phyloP scores from a whole-genome alignment of 2,329 filamentous ascomycete genomes.

The Cladosporium velox region DNA sequence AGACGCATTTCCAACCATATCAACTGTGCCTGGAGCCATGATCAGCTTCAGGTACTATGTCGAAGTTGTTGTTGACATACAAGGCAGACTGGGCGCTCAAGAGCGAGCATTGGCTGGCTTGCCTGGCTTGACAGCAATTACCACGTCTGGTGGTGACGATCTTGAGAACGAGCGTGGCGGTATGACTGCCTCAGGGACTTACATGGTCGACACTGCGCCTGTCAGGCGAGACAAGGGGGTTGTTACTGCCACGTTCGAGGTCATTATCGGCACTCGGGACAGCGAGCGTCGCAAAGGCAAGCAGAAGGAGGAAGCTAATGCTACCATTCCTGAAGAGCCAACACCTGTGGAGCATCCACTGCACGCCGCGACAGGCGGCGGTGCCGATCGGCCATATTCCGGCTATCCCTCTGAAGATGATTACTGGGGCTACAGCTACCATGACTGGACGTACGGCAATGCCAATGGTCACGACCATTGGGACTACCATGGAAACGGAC shows the following conservation, averaged over 20 bases:
- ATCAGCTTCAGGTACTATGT: conserved; percentile 94
- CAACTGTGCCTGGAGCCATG: conserved; percentile 85
- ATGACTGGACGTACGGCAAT: conserved; percentile 23
- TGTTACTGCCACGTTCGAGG: conserved; percentile 82
- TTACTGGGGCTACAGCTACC: conserved; percentile 27
- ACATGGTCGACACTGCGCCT: conserved; percentile 83
- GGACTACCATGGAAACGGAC: conserved; percentile 24
- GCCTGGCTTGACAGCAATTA: conserved; percentile 30
- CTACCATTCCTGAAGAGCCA: neutral
- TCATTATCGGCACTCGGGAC: conserved; percentile 83
- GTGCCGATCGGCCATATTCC: neutral
- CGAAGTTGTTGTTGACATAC: conserved; percentile 89
- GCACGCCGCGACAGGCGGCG: neutral
- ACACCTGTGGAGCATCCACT: neutral
- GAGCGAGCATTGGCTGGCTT: conserved; percentile 52
- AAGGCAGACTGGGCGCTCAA: conserved; percentile 78
- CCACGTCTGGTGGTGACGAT: conserved; percentile 20
- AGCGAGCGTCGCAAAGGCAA: conserved; percentile 60
- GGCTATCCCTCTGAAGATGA: conserved; percentile 24
- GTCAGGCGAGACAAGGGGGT: conserved; percentile 88
- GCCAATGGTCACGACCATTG: conserved; percentile 24
- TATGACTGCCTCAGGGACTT: conserved; percentile 42
- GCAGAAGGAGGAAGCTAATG: conserved; percentile 38
- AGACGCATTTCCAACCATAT: conserved; percentile 89
- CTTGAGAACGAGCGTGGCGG: conserved; percentile 11